Evolutionary conservation across 768 basidiomycete genomes (phyloP), one percentile per base, ranked within the genome.

Genomic region (Tephrocybe sp.): DNA sequence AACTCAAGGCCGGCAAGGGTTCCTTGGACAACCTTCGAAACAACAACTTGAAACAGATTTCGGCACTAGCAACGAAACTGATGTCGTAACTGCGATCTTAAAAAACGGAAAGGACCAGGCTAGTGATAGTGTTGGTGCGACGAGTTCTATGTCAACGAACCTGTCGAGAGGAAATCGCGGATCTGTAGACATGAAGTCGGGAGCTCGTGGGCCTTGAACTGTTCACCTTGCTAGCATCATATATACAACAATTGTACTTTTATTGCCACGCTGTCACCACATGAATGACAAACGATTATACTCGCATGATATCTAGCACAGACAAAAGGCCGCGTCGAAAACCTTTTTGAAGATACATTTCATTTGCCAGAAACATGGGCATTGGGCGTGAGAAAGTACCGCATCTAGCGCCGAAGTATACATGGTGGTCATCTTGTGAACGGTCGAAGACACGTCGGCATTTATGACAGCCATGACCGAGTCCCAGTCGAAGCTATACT

Each of bases 21-120:
- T 83, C 47, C 77, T 91, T 33, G 80, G 83, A 22, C 73, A 75
- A 46, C 76, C 89, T 10, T 92, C 90, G n/a, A 83, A 87, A 43
- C 92, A 94, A 64, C 84, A 91, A 60, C 82, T 95, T 49, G 89
- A 92, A 38, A 85, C 68, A 49, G 71, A 71, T 32, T 94, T 95
- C 57, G 82, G 75, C 14, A 79, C 85, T 3, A 65, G 72, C 58
- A 84, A 83, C 42, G 84, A 91, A 36, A 64, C 72, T 16, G 88
- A 89, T 2, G 84, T 87, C 8, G 68, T 88, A 36, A 62, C 68
- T 41, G 63, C 65, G 17, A 74, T 93, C 52, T 73, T 94, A 51
- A 59, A 80, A 65, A 79, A 81, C 51, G 92, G 92, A 39, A 78
- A 68, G 49, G 72, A 77, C 45, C 81, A 89, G 59, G 49, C 71